Conservation (phyloP, 1,284 basidiomycete species). For the Lentinula novae-zelandiae region DNA sequence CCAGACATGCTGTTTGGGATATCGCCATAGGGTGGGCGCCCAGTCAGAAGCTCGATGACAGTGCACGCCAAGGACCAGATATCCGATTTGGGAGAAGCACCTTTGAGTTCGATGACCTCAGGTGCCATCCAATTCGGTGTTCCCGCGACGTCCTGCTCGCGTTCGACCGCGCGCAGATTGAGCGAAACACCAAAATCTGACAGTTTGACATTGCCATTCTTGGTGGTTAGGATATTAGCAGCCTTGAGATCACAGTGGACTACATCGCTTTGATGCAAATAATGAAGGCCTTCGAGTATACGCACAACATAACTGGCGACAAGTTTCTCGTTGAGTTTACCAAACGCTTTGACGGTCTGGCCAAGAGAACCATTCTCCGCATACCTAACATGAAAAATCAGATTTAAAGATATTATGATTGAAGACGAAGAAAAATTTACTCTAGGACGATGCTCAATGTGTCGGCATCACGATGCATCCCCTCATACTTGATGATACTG, state of each 20-base stretch:
- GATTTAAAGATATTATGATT: slow-evolving; percentile 14
- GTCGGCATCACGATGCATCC: slow-evolving; percentile 87
- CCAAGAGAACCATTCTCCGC: slow-evolving; percentile 93
- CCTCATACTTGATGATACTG: slow-evolving; percentile 94
- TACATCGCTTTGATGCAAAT: slow-evolving; percentile 80
- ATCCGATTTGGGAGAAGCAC: slow-evolving; percentile 70
- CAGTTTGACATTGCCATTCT: slow-evolving; percentile 95
- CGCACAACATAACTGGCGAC: slow-evolving; percentile 90
- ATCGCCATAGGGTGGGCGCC: slow-evolving; percentile 87
- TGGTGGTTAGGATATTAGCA: slow-evolving; percentile 97
- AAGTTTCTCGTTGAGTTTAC: slow-evolving; percentile 85
- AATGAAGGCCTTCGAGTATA: slow-evolving; percentile 89
- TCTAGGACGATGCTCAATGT: slow-evolving; percentile 90
- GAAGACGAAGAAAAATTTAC: slow-evolving; percentile 43
- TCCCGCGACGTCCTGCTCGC: slow-evolving; percentile 86
- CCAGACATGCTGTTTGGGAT: slow-evolving; percentile 84
- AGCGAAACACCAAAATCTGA: slow-evolving; percentile 99
- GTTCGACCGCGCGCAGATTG: slow-evolving; percentile 92
- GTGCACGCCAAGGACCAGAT: slow-evolving; percentile 96
- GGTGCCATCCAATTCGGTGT: slow-evolving; percentile 99
- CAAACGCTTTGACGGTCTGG: slow-evolving; percentile 88
- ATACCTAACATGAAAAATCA: slow-evolving; percentile 50
- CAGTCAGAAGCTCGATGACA: slow-evolving; percentile 89
- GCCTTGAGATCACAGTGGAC: slow-evolving; percentile 96
- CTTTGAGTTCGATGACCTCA: slow-evolving; percentile 86